Base-by-base conservation (phyloP, 768 basidiomycete species). In the Suillus lakei region DNA sequence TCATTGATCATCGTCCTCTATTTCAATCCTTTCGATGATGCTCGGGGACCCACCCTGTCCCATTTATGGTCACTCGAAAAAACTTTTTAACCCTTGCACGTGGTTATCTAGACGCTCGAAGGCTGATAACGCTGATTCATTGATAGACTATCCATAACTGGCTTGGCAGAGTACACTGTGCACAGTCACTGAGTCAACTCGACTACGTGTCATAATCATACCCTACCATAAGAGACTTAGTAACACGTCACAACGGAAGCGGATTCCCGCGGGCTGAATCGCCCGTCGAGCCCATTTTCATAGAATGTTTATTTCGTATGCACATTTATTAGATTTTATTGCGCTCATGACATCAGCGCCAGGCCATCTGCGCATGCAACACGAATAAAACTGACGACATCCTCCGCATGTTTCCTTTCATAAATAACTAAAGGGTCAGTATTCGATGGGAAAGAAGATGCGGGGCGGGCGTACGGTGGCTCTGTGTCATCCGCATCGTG, bases 361-460 rank as follows among this genome's bases (percentile, higher is more conserved):
- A 89, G 77, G 5, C 84, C 83, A 72, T 91, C 89, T 32, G 67
- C 69, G 67, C 83, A 88, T 12, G 85, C 88, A 70, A 82, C 82
- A 62, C 86, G 81, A 44, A 83, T 80, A 76, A 90, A 87, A n/a
- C 84, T 82, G 43, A 84, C 70, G 4, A 85, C 77, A 65, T 85
- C 83, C 44, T 85, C 84, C 34, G 83, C 78, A 28, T 77, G 78
- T 64, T 74, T 71, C 59, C 85, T 86, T 67, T 62, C 16, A 53
- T 60, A 48, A 65, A 15, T 51, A 0, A n/a, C 34, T 69, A 70
- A n/a, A n/a, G 69, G 67, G 74, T 70, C 71, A 72, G 55, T 43
- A 51, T 43, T n/a, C 39, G 60, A 32, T 54, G 63, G 44, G 68
- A 71, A 62, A 51, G 3, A 38, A 30, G 1, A 58, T 28, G 58